Base-by-base conservation (phyloP, 2,329 filamentous ascomycete genomes). In the Stachybotrys echinatus region DNA sequence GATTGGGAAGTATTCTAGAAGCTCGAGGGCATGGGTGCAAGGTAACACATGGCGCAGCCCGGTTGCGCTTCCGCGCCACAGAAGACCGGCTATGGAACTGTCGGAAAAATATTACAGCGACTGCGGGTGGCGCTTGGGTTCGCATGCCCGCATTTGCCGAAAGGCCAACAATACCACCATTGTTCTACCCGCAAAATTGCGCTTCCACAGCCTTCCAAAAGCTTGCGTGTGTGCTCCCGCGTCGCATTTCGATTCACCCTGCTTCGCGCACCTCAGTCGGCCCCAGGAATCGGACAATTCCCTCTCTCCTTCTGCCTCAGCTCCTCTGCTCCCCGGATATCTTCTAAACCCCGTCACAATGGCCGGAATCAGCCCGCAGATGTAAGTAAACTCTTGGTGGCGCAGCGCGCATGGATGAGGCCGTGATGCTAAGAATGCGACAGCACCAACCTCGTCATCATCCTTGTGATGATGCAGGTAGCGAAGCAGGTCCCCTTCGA, bases 391-490 rank as follows among this genome's bases (percentile, higher is more conserved):
- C 44, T 46, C 47, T 27, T 34, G n/a, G 27, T 39, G 21, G 42
- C 17, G 42, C 42, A n/a, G 22, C 21, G 42, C 42, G 42, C 42
- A 44, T 17, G 44, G 17, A 34, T 46, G 44, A 8, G 23, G 44
- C n/a, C 14, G 21, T 18, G 17, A 67, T 56, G 66, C 40, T 5
- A 48, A 38, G 40, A 18, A 40, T 31, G 48, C 49, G 55, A 59
- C 71, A 95, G 91, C 64, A 89, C 88, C 71, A 96, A 96, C 81
- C 80, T 96, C 70, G 79, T 89, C 76, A 91, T 96, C 85, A 92
- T 95, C 76, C 83, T 96, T 61, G 88, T 89, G 68, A 95, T 96
- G 87, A 96, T 97, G 90, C 92, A 96, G 80, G 88, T 95, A 54
- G 88, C 91, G 62, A 97, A 97, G 83, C 89, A 87, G 73, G 85